Conservation (phyloP, 2,329 filamentous ascomycete species). For the Diplocarpon mali region DNA sequence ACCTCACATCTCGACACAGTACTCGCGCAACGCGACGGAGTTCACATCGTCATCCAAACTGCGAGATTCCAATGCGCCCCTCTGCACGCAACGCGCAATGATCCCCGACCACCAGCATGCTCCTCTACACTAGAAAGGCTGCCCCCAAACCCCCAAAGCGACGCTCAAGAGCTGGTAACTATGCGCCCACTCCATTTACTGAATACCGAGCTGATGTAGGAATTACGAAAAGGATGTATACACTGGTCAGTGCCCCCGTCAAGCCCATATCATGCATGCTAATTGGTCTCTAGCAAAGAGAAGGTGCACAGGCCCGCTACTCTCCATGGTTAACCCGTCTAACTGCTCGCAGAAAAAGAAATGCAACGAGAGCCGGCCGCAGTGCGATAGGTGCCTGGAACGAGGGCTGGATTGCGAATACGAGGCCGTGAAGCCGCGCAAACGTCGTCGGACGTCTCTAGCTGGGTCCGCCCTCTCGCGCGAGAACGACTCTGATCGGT, state of each 20-base stretch:
- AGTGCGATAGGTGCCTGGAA: constrained; percentile 25
- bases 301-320: constrained; percentile 18
- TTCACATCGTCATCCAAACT: too few relatives aligned
- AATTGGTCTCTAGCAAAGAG: constrained; percentile 24
- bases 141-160: constrained; percentile 47
- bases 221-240: constrained; percentile 22
- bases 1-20: too few relatives aligned
- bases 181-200: not conserved
- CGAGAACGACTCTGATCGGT: constrained; percentile 15
- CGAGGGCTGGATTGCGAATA: constrained; percentile 24
- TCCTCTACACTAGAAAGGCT: constrained; percentile 47
- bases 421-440: constrained; percentile 26
- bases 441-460: constrained; percentile 18
- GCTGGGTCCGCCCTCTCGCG: constrained; percentile 18
- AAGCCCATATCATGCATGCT: constrained; percentile 3
- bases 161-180: constrained; percentile 47
- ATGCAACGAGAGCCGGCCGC: constrained; percentile 25
- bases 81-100: too few relatives aligned
- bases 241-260: constrained; percentile 21
- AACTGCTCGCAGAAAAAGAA: constrained; percentile 26
- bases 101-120: too few relatives aligned
- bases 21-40: too few relatives aligned
- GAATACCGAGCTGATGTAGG: constrained; percentile 10
- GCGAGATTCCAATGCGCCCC: not conserved
- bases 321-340: constrained; percentile 3